Conservation (phyloP, 108 stramenopile genomes). For the Conticribra weissflogii region DNA sequence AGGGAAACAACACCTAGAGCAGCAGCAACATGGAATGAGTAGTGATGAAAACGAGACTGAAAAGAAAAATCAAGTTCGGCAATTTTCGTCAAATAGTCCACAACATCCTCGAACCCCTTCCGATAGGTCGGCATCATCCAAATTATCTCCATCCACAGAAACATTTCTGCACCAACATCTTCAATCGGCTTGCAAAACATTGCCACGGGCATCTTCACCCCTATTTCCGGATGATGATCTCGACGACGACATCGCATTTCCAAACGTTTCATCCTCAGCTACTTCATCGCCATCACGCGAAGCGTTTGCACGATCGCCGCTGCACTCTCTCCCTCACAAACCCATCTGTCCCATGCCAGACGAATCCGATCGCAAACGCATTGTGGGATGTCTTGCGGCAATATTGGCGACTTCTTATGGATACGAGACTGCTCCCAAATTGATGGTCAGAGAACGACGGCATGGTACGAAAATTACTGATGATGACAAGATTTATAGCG, state of each 20-base stretch:
- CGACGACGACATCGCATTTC: neutral
- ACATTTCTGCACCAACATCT: neutral
- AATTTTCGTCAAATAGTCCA: no score
- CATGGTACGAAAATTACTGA: neutral
- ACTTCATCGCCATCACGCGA: neutral
- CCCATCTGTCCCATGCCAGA: slow-evolving; percentile 38
- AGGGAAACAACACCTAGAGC: neutral
- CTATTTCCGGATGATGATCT: neutral
- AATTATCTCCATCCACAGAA: neutral
- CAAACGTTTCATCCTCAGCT: slow-evolving; percentile 1
- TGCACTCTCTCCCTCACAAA: slow-evolving; percentile 30
- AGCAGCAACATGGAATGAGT: neutral
- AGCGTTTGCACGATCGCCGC: slow-evolving; percentile 8
- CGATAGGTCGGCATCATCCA: neutral
- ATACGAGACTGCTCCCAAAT: slow-evolving; percentile 57
- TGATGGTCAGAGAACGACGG: slow-evolving; percentile 28
- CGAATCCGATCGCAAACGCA: slow-evolving; percentile 43
- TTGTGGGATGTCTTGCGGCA: slow-evolving; percentile 75
- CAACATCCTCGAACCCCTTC: no score
- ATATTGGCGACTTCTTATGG: slow-evolving; percentile 71
- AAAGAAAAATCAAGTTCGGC: slow-evolving; percentile 2
- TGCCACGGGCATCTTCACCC: neutral
- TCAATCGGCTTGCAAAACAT: neutral
- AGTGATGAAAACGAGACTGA: no score
- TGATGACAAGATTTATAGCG: no score